These are phyloP conservation scores for Haberlea rhodopensis DNA, from an alignment of 257 asterid species.

Conservation along the genomic window DNA sequence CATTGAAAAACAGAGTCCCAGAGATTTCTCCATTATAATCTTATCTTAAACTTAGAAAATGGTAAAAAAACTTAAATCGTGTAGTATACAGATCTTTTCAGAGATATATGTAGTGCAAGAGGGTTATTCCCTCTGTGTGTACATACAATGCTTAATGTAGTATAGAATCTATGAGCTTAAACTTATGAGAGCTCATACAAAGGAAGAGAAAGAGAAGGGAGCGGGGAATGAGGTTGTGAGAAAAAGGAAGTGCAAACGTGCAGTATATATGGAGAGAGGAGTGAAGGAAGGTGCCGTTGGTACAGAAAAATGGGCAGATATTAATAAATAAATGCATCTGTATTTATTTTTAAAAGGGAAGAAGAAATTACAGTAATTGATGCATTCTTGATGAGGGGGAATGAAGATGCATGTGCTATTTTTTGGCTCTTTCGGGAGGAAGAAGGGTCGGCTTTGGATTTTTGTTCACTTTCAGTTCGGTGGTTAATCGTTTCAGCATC, in stretches of 20 bases:
- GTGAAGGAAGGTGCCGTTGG: slow-evolving; percentile 40
- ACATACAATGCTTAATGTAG: slow-evolving; percentile 20
- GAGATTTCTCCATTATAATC: slow-evolving; percentile 45
- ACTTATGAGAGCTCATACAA: slow-evolving; percentile 30
- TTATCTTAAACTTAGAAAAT: slow-evolving; percentile 21
- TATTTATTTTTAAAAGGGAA: background rate
- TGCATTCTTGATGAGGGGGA: slow-evolving; percentile 33
- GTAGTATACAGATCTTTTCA: slow-evolving; percentile 37
- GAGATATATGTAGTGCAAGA: slow-evolving; percentile 23
- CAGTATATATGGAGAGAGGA: slow-evolving; percentile 65
- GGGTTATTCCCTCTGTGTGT: background rate
- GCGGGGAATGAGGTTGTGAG: slow-evolving; percentile 27
- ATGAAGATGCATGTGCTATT: slow-evolving; percentile 66
- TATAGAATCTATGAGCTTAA: slow-evolving; percentile 34
- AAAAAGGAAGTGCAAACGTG: slow-evolving; percentile 31
- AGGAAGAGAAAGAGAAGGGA: slow-evolving; percentile 17
- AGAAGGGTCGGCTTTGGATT: slow-evolving; percentile 31
- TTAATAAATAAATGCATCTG: slow-evolving; percentile 41
- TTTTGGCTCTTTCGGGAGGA: slow-evolving; percentile 57
- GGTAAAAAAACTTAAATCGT: background rate
- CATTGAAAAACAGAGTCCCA: slow-evolving; percentile 44
- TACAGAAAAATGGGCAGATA: slow-evolving; percentile 33
- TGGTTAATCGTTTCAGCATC: too few species aligned
- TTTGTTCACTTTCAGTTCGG: slow-evolving; percentile 7
- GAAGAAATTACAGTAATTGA: background rate